Evolutionary conservation across 352 stramenopile species (phyloP), one percentile per base, ranked within the genome.

Genomic region (Globisporangium barbulae): DNA sequence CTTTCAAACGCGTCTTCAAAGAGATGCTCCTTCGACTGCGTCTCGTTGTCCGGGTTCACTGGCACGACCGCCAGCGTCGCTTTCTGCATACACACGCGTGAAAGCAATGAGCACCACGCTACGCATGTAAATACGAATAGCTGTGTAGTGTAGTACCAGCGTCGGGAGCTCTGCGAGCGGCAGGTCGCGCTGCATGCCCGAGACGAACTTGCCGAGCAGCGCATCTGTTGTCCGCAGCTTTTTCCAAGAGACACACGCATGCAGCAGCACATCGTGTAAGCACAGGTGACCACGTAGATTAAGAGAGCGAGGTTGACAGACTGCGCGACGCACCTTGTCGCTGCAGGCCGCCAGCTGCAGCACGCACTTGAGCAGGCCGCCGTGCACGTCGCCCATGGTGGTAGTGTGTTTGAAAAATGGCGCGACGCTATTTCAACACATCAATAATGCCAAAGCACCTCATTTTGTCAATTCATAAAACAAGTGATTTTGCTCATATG

Each of bases 291-390:
- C 37, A 62, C 5, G 5, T 30, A 48, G 15, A 56, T n/a, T 28
- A 35, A 54, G 45, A 28, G 22, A 21, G 22, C 17, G 28, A 37
- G 17, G 4, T 19, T 22, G 28, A 21, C 21, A 15, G 21, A 22
- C 17, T 41, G 21, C 25, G 21, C 7, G 13, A 49, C 63, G 50
- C n/a, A 87, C 83, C 74, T 89, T 92, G 65, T 92, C 81, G 69
- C 79, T 89, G 60, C 83, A 90, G 65, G 76, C 78, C 25, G 78
- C 78, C 50, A 92, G 63, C 63, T 92, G 83, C 70, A 92, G 71
- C 62, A 88, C 83, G 65, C 83, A 89, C 70, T 89, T 88, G 61
- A 92, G 70, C 65, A 92, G 64, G 9, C 81, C 83, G 63, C 74
- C 69, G 21, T 89, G 69, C 15, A 82, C 74, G 61, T 90, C 77